phyloP scores from a whole-genome alignment of 2,329 filamentous ascomycete species.

The Aureobasidium sp. region DNA sequence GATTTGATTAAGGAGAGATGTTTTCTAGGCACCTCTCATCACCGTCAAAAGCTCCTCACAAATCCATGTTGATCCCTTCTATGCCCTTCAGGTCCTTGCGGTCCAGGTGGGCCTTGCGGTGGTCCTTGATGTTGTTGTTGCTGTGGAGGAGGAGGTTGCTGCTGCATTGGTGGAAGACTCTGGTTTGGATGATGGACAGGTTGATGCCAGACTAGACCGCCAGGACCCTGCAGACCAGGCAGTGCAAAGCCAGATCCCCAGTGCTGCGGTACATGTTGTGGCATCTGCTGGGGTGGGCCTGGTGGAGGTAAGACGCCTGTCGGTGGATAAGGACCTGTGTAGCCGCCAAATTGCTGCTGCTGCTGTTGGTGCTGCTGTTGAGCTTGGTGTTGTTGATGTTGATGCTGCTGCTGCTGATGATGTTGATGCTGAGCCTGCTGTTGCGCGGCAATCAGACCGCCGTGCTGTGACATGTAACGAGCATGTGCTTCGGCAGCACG shows the following conservation, averaged over 20 bases:
- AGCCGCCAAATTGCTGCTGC: conserved; percentile 3
- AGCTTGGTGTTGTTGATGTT: background rate
- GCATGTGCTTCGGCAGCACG: conserved; percentile 7
- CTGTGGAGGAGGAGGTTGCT: background rate
- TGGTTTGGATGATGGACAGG: background rate
- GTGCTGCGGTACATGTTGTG: background rate
- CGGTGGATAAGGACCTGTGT: conserved; percentile 2
- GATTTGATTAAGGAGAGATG: background rate
- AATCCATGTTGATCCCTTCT: conserved; percentile 12
- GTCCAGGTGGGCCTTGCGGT: background rate
- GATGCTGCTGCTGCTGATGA: background rate
- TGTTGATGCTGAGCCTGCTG: conserved; percentile 9
- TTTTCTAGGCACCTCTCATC: conserved; percentile 3
- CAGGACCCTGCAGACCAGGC: background rate
- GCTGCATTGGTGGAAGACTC: background rate
- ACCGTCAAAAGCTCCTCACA: conserved; percentile 11
- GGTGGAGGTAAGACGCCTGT: background rate
- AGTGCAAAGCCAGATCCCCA: background rate
- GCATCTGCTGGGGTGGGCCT: background rate
- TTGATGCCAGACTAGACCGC: background rate
- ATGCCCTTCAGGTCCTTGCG: background rate
- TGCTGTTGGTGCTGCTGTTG: background rate
- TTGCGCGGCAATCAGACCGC: conserved; percentile 5
- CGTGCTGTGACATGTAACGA: conserved; percentile 3
- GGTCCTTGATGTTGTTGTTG: background rate